phyloP scores from a whole-genome alignment of 1,139 yeast species.

The Zygosaccharomyces pseudobailii region DNA sequence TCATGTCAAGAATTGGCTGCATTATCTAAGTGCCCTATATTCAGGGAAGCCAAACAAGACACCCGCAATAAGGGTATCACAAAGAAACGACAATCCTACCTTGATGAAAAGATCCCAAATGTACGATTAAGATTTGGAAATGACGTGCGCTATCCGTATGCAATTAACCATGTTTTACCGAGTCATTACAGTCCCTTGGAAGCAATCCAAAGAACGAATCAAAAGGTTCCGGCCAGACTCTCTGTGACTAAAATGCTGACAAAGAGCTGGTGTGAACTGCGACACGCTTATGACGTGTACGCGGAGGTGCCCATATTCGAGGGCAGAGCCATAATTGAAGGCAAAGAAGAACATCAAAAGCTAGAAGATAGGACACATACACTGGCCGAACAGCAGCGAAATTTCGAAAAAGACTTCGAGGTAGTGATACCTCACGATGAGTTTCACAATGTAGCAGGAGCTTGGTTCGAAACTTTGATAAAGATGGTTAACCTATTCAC shows the following conservation, averaged over 20 bases:
- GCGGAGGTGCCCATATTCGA: constrained; percentile 35
- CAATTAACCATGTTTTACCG: constrained; percentile 15
- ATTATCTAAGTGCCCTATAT: constrained; percentile 10
- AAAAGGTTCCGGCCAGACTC: constrained; percentile 15
- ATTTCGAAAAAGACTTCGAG: constrained; percentile 25
- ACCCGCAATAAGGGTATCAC: background rate
- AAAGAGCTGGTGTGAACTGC: constrained; percentile 50
- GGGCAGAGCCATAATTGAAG: constrained; percentile 38
- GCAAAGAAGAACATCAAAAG: constrained; percentile 40
- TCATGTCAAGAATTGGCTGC: constrained; percentile 10
- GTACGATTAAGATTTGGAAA: constrained; percentile 11
- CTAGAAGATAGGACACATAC: constrained; percentile 44
- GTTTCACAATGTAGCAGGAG: constrained; percentile 31
- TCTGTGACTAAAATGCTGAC: constrained; percentile 46
- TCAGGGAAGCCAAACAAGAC: background rate
- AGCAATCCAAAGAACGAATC: constrained; percentile 13
- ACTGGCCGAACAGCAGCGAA: constrained; percentile 25
- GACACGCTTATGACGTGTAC: constrained; percentile 43
- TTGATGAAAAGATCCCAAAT: constrained; percentile 13
- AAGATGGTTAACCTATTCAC: constrained; percentile 40
- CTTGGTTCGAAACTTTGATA: constrained; percentile 37
- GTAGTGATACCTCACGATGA: constrained; percentile 18
- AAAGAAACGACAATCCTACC: constrained; percentile 13
- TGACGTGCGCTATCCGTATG: constrained; percentile 10
- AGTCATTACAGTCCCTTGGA: constrained; percentile 16